Evolutionary conservation across 768 basidiomycete species (phyloP).

Genomic region (Mycena amicta): DNA sequence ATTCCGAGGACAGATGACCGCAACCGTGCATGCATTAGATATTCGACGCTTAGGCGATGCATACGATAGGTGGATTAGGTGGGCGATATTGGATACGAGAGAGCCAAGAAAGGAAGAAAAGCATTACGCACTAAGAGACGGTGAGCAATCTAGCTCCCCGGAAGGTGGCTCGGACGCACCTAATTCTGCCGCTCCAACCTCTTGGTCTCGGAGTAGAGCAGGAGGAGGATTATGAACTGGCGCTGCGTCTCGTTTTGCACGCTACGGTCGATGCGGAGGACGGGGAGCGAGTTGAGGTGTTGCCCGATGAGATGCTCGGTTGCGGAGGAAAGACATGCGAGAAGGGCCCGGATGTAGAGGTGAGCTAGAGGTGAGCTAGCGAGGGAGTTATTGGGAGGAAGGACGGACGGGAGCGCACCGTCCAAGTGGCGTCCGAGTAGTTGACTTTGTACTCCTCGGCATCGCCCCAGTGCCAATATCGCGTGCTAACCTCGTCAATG

Average conservation of each 20-base stretch:
- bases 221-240: not conserved
- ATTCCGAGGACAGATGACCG: too few relatives aligned
- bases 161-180: too few relatives aligned
- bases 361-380: not conserved
- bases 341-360: not conserved
- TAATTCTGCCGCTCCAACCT: not conserved
- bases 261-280: not conserved
- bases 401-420: not conserved
- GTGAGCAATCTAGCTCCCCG: too few relatives aligned
- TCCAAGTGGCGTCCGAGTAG: not conserved
- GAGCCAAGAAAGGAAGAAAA: too few relatives aligned
- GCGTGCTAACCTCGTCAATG: not conserved
- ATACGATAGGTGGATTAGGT: too few relatives aligned
- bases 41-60: too few relatives aligned
- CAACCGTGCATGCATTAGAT: too few relatives aligned
- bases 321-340: conserved; percentile 1
- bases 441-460: not conserved
- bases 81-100: too few relatives aligned
- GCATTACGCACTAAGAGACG: too few relatives aligned
- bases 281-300: not conserved
- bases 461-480: conserved; percentile 1
- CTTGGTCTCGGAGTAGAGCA: conserved; percentile 1
- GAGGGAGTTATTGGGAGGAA: not conserved
- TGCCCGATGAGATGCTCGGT: not conserved
- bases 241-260: not conserved